phyloP scores from a whole-genome alignment of 352 stramenopile genomes.

The Phytophthora litchii region DNA sequence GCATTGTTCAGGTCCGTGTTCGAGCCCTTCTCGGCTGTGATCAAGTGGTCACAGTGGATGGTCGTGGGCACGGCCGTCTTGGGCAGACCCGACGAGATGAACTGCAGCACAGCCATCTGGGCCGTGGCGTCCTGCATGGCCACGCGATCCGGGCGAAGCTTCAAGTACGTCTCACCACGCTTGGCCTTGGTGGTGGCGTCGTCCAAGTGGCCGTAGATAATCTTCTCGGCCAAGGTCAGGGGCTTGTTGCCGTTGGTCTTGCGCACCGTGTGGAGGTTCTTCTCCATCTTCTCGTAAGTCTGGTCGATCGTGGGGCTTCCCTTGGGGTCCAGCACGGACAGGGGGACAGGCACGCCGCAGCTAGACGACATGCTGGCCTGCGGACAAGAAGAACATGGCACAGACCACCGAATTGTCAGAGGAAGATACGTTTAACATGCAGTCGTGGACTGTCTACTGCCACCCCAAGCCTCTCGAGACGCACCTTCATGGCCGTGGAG shows the following conservation, averaged over 20 bases:
- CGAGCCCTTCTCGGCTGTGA: slow-evolving; percentile 93
- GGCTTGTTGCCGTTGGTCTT: slow-evolving; percentile 91
- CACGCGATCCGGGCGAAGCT: slow-evolving; percentile 92
- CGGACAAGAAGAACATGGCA: slow-evolving; percentile 6
- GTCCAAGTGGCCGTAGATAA: slow-evolving; percentile 95
- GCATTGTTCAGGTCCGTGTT: slow-evolving; percentile 86
- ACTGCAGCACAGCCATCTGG: slow-evolving; percentile 95
- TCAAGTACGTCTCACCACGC: slow-evolving; percentile 92
- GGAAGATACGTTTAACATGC: slow-evolving; percentile 29
- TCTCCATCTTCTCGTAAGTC: slow-evolving; percentile 93
- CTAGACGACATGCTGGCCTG: slow-evolving; percentile 76
- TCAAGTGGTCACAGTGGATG: slow-evolving; percentile 96
- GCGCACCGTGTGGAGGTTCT: slow-evolving; percentile 89
- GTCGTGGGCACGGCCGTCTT: slow-evolving; percentile 93
- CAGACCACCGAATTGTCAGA: slow-evolving; percentile 22
- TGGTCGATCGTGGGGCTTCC: slow-evolving; percentile 93
- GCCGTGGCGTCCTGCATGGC: slow-evolving; percentile 95
- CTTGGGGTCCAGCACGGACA: slow-evolving; percentile 91
- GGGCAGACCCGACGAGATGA: slow-evolving; percentile 93
- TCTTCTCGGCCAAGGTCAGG: slow-evolving; percentile 94
- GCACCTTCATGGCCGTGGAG: slow-evolving; percentile 66
- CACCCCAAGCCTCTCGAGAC: slow-evolving; percentile 4
- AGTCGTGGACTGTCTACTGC: slow-evolving; percentile 7
- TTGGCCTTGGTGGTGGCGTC: slow-evolving; percentile 82
- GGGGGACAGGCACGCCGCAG: slow-evolving; percentile 75